Evolutionary conservation across 2,329 filamentous ascomycete species (phyloP).

Genomic region (Torrubiella hemipterigena): DNA sequence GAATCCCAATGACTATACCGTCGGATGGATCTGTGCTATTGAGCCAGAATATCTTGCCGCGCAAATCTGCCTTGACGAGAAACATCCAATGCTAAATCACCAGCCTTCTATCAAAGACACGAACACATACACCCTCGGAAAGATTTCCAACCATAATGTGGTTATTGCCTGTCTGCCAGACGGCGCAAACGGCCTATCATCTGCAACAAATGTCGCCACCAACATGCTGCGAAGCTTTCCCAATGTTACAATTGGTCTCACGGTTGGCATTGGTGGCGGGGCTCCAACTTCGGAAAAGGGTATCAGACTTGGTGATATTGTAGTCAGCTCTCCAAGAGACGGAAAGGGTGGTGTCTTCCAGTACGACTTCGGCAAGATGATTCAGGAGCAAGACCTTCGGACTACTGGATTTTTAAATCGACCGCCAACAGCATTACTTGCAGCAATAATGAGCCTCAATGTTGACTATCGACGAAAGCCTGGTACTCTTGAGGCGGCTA

Average conservation of each 20-base stretch:
- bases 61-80: not conserved
- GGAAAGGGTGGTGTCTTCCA: constrained; percentile 3
- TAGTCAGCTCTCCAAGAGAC: constrained; percentile 2
- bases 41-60: not conserved
- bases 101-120: not conserved
- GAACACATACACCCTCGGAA: constrained; percentile 11
- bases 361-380: constrained; percentile 3
- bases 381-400: not conserved
- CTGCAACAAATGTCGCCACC: constrained; percentile 16
- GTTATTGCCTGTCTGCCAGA: constrained; percentile 15
- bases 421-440: not conserved
- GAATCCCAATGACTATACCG: too few relatives aligned
- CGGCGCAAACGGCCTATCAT: constrained; percentile 15
- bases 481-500: constrained; percentile 8
- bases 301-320: constrained; percentile 7
- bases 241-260: constrained; percentile 7
- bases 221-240: constrained; percentile 18
- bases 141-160: constrained; percentile 14
- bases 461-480: too few relatives aligned
- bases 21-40: constrained; percentile 1
- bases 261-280: constrained; percentile 8
- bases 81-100: not conserved
- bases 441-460: constrained; percentile 7
- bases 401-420: constrained; percentile 1
- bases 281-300: constrained; percentile 2